Evolutionary conservation across 108 stramenopile genomes (phyloP), one percentile per base, ranked within the genome.

Genomic region (Nitzschia sp.): DNA sequence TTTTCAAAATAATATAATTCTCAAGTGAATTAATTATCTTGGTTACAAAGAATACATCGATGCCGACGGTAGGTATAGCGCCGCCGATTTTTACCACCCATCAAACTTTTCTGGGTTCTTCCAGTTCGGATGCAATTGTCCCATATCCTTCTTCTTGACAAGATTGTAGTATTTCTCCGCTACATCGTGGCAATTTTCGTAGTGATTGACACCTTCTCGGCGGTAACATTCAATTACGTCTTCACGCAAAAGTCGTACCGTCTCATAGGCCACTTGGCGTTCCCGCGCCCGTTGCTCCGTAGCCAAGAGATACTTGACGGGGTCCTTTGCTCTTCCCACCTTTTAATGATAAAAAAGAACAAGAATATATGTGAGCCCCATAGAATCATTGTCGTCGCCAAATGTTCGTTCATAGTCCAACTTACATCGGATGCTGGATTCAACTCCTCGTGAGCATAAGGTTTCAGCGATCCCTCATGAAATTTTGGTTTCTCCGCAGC

Each of bases 211-310:
- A 17, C 94, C 94, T 59, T 91, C 88, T 45, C 77, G 76, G 28
- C 91, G 94, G 68, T 92, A 90, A 69, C 94, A 95, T 49, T 88
- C 79, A 59, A 91, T 91, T 30, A 95, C 89, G 56, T 89, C 81
- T 38, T 85, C 82, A n/a, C 94, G 89, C 9, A 95, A 64, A 21
- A 95, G 66, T 33, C 83, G 79, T 46, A 95, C 94, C 8, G 91
- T 95, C 58, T 95, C 94, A 61, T 81, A 77, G 1, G 94, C 94
- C 27, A 95, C 88, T 61, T 92, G 91, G 35, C 91, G 90, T 68
- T 95, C 94, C 42, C 94, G 85, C 27, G 91, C 94, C 17, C 94
- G 88, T 78, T 95, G 94, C 72, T 95, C 94, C 45, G 81, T 78
- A 58, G 91, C 77, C 74, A 85, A 86, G 29, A 90, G 76, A 64